phyloP scores from a whole-genome alignment of 179 eudicot species.

The Beta macrorhiza region DNA sequence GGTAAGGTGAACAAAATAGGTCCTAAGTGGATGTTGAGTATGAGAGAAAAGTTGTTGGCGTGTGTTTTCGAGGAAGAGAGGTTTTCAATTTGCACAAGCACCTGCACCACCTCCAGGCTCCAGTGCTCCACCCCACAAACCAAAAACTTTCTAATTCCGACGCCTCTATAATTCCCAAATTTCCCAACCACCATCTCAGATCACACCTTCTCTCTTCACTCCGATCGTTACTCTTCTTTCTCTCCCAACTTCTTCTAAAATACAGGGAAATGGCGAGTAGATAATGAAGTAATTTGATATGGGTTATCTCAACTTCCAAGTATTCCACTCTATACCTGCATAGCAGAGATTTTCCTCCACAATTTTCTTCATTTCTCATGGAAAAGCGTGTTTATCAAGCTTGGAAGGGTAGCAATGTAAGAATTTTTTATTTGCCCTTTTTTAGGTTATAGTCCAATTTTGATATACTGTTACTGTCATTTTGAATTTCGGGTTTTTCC shows the following conservation, averaged over 20 bases:
- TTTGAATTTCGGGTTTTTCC: not conserved
- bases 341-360: not conserved
- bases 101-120: too few relatives aligned
- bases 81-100: too few relatives aligned
- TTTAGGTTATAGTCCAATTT: not conserved
- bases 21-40: too few relatives aligned
- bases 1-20: too few relatives aligned
- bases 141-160: too few relatives aligned
- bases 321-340: conserved; percentile 13
- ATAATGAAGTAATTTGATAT: not conserved
- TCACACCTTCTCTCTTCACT: not conserved
- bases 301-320: conserved; percentile 14
- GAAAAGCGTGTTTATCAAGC: conserved; percentile 62
- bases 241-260: not conserved
- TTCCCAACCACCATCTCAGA: conserved; percentile 19
- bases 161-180: not conserved
- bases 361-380: conserved; percentile 33
- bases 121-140: not conserved
- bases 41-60: not conserved
- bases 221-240: not conserved
- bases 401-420: conserved; percentile 65
- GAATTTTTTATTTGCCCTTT: not conserved
- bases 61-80: too few relatives aligned
- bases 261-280: not conserved
- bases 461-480: not conserved